Evolutionary conservation across 2,329 filamentous ascomycete genomes (phyloP).

Genomic region (Arthrobotrys pseudoclavata): DNA sequence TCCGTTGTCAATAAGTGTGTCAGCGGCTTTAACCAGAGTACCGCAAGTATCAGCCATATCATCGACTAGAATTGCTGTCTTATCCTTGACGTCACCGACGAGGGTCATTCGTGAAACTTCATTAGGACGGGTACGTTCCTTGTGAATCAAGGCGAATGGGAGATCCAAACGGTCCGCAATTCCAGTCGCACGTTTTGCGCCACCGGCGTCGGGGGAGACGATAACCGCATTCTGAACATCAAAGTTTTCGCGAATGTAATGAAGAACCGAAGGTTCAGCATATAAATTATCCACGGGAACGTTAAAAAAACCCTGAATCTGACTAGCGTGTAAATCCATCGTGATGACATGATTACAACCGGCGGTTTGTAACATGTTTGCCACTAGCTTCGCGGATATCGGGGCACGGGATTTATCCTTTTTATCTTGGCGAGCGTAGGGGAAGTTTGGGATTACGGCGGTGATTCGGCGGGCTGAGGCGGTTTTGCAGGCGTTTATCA

Average conservation of each 20-base stretch:
- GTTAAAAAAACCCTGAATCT: conserved; percentile 97
- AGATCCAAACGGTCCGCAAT: conserved; percentile 93
- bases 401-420: conserved; percentile 97
- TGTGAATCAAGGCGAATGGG: conserved; percentile 94
- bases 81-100: conserved; percentile 92
- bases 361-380: conserved; percentile 96
- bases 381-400: conserved; percentile 94
- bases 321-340: conserved; percentile 93
- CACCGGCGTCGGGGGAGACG: conserved; percentile 93
- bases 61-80: conserved; percentile 94
- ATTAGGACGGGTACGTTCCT: conserved; percentile 91
- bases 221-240: conserved; percentile 87
- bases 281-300: conserved; percentile 82
- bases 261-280: conserved; percentile 89
- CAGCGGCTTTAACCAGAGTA: conserved; percentile 87
- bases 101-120: conserved; percentile 94
- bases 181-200: conserved; percentile 91
- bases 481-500: conserved; percentile 94
- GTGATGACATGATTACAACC: conserved; percentile 95
- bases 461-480: conserved; percentile 91
- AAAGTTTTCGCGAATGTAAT: conserved; percentile 91
- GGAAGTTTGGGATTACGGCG: conserved; percentile 94
- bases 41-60: conserved; percentile 98
- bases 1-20: conserved; percentile 87
- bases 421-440: conserved; percentile 96